Evolutionary conservation across 2,329 filamentous ascomycete species (phyloP).

Genomic region (Penicillium hordei): DNA sequence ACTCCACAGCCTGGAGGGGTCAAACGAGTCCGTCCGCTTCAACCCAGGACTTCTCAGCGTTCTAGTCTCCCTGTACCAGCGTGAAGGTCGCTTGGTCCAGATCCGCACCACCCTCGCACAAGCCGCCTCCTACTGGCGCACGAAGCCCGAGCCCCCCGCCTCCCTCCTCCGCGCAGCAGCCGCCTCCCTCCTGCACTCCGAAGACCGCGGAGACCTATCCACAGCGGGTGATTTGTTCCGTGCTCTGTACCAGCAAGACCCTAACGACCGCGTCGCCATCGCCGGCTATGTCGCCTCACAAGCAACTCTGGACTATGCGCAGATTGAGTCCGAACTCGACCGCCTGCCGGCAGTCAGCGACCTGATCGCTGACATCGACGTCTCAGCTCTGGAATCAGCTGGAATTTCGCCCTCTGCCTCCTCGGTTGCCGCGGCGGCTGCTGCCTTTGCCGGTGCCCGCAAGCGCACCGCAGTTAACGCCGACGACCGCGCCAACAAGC

Average conservation of each 20-base stretch:
- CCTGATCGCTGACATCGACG: constrained; percentile 45
- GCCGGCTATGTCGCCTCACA: constrained; percentile 86
- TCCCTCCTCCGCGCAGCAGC: constrained; percentile 78
- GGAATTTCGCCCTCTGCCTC: constrained; percentile 42
- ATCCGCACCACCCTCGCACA: constrained; percentile 73
- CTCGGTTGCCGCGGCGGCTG: constrained; percentile 32
- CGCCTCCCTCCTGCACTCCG: constrained; percentile 76
- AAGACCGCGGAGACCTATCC: constrained; percentile 64
- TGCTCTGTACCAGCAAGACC: constrained; percentile 65
- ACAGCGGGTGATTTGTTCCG: constrained; percentile 78
- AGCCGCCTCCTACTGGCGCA: constrained; percentile 78
- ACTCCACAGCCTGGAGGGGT: constrained; percentile 68
- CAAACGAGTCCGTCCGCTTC: constrained; percentile 69
- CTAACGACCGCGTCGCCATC: constrained; percentile 64
- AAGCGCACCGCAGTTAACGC: constrained; percentile 41
- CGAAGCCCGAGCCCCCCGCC: constrained; percentile 58
- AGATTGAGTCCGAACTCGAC: constrained; percentile 37
- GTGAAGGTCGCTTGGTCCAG: constrained; percentile 70
- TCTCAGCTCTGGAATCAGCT: constrained; percentile 46
- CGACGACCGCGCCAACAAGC: constrained; percentile 39
- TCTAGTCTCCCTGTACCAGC: constrained; percentile 73
- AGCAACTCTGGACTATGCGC: constrained; percentile 52
- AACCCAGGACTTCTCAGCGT: constrained; percentile 82
- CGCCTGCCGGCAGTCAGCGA: constrained; percentile 43
- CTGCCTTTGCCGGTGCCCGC: constrained; percentile 36